Base-by-base conservation (phyloP, 2,329 filamentous ascomycete genomes). In the Fusarium acutatum region DNA sequence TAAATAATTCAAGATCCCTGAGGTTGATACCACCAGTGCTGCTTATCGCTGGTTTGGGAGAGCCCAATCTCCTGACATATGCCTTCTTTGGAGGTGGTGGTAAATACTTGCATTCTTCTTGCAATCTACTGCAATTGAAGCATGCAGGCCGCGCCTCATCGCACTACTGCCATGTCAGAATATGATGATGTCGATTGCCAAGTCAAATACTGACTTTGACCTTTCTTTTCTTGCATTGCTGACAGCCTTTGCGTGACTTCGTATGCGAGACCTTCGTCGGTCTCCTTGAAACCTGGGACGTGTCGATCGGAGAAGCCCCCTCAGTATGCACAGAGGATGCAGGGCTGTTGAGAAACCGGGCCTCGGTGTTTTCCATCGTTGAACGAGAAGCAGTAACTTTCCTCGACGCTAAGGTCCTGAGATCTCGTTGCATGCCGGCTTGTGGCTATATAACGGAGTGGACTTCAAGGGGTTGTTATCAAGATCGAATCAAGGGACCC, bases 81-180 rank as follows among this genome's bases (percentile, higher is more conserved):
- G 35, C 17, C 47, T 43, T 56, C 14, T 60, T 60, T 17, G 37
- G 34, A 1, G 58, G 35, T 7, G 37, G 28, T 10, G 20, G 28
- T 18, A 60, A 6, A 26, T 60, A 43, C 8, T n/a, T 54, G 28
- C 58, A 60, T 15, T 43, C n/a, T 34, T 41, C 47, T 9, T 40
- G 37, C 5, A 60, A 32, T n/a, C 47, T 60, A 34, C 26, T 56
- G 50, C 58, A 60, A 14, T 60, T 60, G 47, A 56, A 60, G 38
- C 47, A 60, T 9, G 58, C 47, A 43, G 58, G 58, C 6, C 58
- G 30, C n/a, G 35, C n/a, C 58, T 60, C 47, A 28, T 60, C 58
- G 20, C 58, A 60, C 58, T 60, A 35, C 24, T 32, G 6, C 17
- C 11, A 2, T 20, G 18, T 60, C 14, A 60, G 47, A 40, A 60